phyloP scores from a whole-genome alignment of 495 filamentous ascomycete genomes.

The Cladorrhinum samala region DNA sequence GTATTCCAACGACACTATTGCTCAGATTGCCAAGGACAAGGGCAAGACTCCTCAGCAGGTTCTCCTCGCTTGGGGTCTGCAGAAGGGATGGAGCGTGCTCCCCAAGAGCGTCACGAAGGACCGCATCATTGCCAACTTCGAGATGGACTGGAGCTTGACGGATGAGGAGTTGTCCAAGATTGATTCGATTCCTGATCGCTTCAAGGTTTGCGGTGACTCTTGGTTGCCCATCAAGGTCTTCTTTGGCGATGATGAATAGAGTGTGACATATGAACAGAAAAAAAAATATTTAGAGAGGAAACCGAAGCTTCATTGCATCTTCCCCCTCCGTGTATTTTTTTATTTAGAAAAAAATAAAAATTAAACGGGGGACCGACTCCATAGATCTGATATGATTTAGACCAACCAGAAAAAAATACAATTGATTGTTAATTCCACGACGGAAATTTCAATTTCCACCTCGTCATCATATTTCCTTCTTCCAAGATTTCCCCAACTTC shows the following conservation, averaged over 20 bases:
- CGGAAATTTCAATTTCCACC: too few relatives aligned
- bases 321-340: too few relatives aligned
- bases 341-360: too few relatives aligned
- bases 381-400: too few relatives aligned
- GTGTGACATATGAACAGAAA: too few relatives aligned
- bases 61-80: constrained; percentile 61
- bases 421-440: too few relatives aligned
- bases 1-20: constrained; percentile 54
- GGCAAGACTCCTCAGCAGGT: constrained; percentile 63
- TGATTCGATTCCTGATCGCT: constrained; percentile 57
- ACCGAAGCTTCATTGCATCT: too few relatives aligned
- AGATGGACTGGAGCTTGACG: constrained; percentile 59
- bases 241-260: constrained; percentile 72
- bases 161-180: constrained; percentile 58
- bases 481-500: too few relatives aligned
- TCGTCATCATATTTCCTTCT: too few relatives aligned
- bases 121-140: constrained; percentile 56
- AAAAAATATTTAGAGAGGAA: too few relatives aligned
- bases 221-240: constrained; percentile 78
- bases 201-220: constrained; percentile 65
- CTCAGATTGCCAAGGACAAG: constrained; percentile 57
- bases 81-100: constrained; percentile 68
- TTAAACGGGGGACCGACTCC: too few relatives aligned
- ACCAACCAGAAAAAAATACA: too few relatives aligned
- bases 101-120: constrained; percentile 61